A percentile compares a stretch with the other conserved stretches of the same genome.
Conservation (phyloP, 2,329 filamentous ascomycete genomes). For the Neurospora sp. region DNA sequence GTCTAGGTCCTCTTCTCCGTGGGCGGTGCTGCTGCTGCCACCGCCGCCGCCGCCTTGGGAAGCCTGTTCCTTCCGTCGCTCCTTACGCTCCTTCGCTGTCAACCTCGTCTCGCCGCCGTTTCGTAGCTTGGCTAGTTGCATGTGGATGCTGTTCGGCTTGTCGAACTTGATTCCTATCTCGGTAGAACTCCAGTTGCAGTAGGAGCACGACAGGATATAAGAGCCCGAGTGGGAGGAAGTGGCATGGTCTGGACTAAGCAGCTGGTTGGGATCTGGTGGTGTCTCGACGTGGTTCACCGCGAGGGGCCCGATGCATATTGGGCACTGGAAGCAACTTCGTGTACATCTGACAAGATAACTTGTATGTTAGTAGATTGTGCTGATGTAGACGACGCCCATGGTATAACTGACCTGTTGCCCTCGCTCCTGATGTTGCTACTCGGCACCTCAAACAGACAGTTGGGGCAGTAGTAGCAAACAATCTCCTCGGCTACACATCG, state of each 20-base stretch:
- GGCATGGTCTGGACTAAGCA: constrained; percentile 32
- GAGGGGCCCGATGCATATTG: constrained; percentile 74
- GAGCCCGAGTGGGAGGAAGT: constrained; percentile 34
- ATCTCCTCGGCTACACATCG: constrained; percentile 90
- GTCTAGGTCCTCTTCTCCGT: constrained; percentile 28
- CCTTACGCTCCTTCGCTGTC: constrained; percentile 41
- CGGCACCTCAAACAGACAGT: constrained; percentile 90
- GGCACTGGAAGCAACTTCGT: constrained; percentile 91
- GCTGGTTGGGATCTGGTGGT: constrained; percentile 33
- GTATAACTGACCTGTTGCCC: constrained; percentile 65
- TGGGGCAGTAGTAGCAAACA: constrained; percentile 89
- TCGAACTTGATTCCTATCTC: constrained; percentile 89
- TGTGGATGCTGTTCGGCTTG: constrained; percentile 75
- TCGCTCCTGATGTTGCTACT: constrained; percentile 88
- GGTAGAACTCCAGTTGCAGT: constrained; percentile 86
- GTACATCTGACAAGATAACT: constrained; percentile 54
- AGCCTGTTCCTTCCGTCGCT: constrained; percentile 37
- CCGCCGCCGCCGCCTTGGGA: constrained; percentile 16
- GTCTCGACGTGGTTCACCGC: constrained; percentile 62
- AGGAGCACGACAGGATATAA: constrained; percentile 76
- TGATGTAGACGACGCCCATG: background rate
- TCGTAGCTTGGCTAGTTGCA: constrained; percentile 65
- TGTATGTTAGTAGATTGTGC: background rate
- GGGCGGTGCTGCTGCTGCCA: constrained; percentile 11
- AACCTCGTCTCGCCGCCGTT: constrained; percentile 46